Conservation (phyloP, 1,284 basidiomycete genomes). For the Blastosporella zonata region DNA sequence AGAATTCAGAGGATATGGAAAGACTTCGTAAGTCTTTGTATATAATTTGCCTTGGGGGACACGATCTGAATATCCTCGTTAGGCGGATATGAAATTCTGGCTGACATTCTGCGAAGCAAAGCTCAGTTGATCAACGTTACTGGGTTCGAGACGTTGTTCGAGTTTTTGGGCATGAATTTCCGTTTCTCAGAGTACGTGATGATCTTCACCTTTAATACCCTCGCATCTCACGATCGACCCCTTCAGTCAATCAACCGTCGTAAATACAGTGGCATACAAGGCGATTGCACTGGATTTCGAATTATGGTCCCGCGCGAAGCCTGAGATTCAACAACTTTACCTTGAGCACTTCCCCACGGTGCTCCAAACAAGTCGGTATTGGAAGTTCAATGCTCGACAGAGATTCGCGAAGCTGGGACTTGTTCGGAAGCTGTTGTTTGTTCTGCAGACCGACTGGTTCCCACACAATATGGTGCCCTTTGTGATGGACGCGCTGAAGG, state of each 20-base stretch:
- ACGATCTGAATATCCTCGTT: too few species aligned
- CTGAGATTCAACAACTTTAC: conserved; percentile 73
- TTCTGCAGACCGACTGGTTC: conserved; percentile 77
- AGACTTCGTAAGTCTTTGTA: conserved; percentile 58
- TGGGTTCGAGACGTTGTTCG: conserved; percentile 75
- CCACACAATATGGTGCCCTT: conserved; percentile 48
- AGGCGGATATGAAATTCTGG: conserved; percentile 89
- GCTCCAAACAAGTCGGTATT: conserved; percentile 67
- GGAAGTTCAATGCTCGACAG: conserved; percentile 70
- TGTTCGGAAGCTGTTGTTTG: conserved; percentile 77
- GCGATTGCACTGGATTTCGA: conserved; percentile 87
- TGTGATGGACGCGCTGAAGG: conserved; percentile 59
- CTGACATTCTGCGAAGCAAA: conserved; percentile 72
- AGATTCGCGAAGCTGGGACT: conserved; percentile 70
- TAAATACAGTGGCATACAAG: conserved; percentile 81
- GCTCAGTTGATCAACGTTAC: conserved; percentile 73
- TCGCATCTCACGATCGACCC: conserved; percentile 1
- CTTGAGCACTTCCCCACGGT: conserved; percentile 80
- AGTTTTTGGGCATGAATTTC: conserved; percentile 83
- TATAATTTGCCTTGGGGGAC: neutral
- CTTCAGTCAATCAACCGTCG: conserved; percentile 74
- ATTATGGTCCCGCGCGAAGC: conserved; percentile 75
- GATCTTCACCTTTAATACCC: neutral
- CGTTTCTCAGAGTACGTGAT: conserved; percentile 69
- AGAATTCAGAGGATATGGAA: conserved; percentile 91